Base-by-base conservation (phyloP, 139 green algal genomes). In the Closterium sp. region DNA sequence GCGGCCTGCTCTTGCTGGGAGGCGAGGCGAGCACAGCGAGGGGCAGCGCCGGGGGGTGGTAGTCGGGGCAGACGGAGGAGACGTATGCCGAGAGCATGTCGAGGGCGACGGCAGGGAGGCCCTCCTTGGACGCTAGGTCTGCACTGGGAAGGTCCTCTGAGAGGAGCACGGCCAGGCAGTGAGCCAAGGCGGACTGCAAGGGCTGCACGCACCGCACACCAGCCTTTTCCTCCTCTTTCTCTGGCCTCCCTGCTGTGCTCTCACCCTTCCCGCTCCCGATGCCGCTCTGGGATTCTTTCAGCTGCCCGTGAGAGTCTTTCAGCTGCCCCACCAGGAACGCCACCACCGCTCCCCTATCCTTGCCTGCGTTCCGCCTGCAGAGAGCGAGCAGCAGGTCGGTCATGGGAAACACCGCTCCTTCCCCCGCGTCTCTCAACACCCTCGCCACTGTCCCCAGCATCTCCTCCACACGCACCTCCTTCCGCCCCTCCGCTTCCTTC, bases 111-210 rank as follows among this genome's bases (percentile, higher is more conserved):
- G 19, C 19, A 28, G 91, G 94, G 3, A 95, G 34, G 66, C 94
- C 95, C 30, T 91, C 89, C 43, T 94, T 86, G 8, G 87, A 91
- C 4, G 95, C 96, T 25, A 94, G 88, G 89, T 96, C 93, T 12
- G 95, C 84, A 33, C 87, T 89, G 0, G 88, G 33, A 5, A 32
- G 10, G 69, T 97, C 95, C 86, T 97, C 95, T 6, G 92, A 91
- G 33, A 97, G 87, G 36, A 98, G 86, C 35, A 98, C 34, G n/a
- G 96, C 94, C 84, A 98, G 92, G 87, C 55, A 76, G 55, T 76
- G 55, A 10, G 55, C 55, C 55, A 76, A 76, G 12, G 55, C 55
- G 12, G 55, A 76, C 25, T 76, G 55, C 55, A 76, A 25, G 16
- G 55, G 10, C 55, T 76, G 55, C 55, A 76, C 9, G 5, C 16